A percentile compares a stretch with the other conserved stretches of the same genome.
Conservation (phyloP, 2,329 filamentous ascomycete species). For the Colletotrichum cordylinicola region DNA sequence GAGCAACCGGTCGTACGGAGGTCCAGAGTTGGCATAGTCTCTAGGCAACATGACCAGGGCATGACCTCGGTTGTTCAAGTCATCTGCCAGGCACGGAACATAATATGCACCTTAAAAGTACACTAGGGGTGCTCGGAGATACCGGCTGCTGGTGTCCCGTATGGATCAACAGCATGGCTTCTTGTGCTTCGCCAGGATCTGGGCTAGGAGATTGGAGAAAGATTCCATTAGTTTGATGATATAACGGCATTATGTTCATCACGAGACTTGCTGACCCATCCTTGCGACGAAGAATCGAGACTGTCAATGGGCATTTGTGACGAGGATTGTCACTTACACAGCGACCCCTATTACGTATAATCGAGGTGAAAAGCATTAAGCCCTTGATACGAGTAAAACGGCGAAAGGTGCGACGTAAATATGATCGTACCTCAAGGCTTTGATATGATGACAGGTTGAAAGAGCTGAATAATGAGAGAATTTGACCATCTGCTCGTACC, state of each 20-base stretch:
- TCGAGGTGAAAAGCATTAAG: not conserved
- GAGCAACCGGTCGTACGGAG: not conserved
- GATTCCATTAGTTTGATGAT: not conserved
- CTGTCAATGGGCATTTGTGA: not conserved
- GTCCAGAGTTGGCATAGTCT: not conserved
- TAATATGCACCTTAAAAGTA: not conserved
- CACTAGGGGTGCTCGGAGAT: not conserved
- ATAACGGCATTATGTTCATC: not conserved
- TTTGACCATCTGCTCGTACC: not conserved
- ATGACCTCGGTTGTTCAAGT: not conserved
- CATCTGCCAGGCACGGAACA: not conserved
- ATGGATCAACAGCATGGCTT: not conserved
- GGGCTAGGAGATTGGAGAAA: rapidly evolving
- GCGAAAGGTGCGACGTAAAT: not conserved
- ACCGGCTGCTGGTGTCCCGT: not conserved
- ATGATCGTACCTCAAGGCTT: rapidly evolving
- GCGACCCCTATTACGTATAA: not conserved
- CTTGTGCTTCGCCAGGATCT: rapidly evolving
- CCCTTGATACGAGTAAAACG: not conserved
- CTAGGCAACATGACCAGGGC: not conserved
- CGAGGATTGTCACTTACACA: not conserved
- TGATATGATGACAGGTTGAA: not conserved
- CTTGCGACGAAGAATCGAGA: not conserved
- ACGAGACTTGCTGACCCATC: rapidly evolving
- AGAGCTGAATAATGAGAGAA: not conserved